A percentile compares a stretch with the other conserved stretches of the same genome.
Conservation (phyloP, 352 stramenopile species). For the Blastocystis sp. region DNA sequence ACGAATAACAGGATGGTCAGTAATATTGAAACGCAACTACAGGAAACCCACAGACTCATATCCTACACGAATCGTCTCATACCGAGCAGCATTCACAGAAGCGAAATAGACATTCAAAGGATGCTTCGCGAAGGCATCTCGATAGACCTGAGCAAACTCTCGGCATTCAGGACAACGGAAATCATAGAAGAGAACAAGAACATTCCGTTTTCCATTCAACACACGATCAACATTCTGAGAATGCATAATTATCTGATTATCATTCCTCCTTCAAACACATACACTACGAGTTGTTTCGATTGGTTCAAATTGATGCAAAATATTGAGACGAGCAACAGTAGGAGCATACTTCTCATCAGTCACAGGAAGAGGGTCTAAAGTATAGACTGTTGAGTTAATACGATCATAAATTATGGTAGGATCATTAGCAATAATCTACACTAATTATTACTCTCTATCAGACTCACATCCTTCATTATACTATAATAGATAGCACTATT, state of each 20-base stretch:
- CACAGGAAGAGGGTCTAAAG: background rate
- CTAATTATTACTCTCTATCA: background rate
- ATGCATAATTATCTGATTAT: conserved; percentile 1
- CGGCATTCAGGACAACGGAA: conserved; percentile 33
- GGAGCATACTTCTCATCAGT: conserved; percentile 8
- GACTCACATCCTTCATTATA: conserved; percentile 37
- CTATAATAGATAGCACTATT: conserved; percentile 44
- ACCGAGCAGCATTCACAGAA: conserved; percentile 23
- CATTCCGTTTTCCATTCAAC: conserved; percentile 40
- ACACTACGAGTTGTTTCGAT: conserved; percentile 32
- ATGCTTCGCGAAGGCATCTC: conserved; percentile 37
- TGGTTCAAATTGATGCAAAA: conserved; percentile 1
- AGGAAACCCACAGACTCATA: background rate
- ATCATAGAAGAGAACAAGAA: conserved; percentile 60
- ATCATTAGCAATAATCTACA: conserved; percentile 21
- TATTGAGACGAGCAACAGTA: conserved; percentile 1
- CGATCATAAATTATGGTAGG: conserved; percentile 10
- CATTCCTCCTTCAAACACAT: background rate
- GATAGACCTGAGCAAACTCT: conserved; percentile 39
- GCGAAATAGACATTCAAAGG: conserved; percentile 31
- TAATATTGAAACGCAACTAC: conserved; percentile 48
- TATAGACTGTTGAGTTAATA: background rate
- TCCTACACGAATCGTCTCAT: conserved; percentile 19
- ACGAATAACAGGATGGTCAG: conserved; percentile 18
- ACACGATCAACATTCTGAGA: conserved; percentile 49